Percentiles rank a stretch among this genome's conserved stretches.
Evolutionary conservation across 2,329 filamentous ascomycete species (phyloP).

Genomic region (Teratosphaeriaceae sp.): DNA sequence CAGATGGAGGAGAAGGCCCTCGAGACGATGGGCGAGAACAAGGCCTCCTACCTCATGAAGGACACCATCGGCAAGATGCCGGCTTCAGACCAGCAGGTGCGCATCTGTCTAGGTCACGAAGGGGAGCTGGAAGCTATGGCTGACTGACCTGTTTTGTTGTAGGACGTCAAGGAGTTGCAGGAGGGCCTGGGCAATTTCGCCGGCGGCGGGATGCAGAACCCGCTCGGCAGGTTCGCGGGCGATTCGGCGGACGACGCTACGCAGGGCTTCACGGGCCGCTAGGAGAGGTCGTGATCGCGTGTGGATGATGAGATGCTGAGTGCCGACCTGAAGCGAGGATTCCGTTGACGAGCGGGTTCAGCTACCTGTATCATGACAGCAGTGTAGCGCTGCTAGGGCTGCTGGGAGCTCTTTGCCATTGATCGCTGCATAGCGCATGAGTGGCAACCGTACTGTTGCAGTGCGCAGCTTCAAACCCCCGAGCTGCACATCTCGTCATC

Average conservation of each 20-base stretch:
- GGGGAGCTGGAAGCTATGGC: not conserved
- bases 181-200: conserved; percentile 25
- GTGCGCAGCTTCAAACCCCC: too few relatives aligned
- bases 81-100: conserved; percentile 26
- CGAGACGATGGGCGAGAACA: conserved; percentile 48
- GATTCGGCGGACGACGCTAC: conserved; percentile 20
- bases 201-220: conserved; percentile 31
- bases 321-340: too few relatives aligned
- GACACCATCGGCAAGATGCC: conserved; percentile 23
- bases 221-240: conserved; percentile 28
- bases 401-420: too few relatives aligned
- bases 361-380: too few relatives aligned
- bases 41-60: conserved; percentile 32
- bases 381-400: too few relatives aligned
- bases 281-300: too few relatives aligned
- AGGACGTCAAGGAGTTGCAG: conserved; percentile 30
- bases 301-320: too few relatives aligned
- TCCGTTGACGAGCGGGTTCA: too few relatives aligned
- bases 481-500: too few relatives aligned
- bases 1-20: conserved; percentile 41
- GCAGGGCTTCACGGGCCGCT: conserved; percentile 20
- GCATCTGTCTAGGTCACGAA: not conserved
- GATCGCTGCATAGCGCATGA: too few relatives aligned
- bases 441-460: too few relatives aligned
- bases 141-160: not conserved